phyloP scores from a whole-genome alignment of 108 stramenopile genomes.

The Epithemia pelagica region DNA sequence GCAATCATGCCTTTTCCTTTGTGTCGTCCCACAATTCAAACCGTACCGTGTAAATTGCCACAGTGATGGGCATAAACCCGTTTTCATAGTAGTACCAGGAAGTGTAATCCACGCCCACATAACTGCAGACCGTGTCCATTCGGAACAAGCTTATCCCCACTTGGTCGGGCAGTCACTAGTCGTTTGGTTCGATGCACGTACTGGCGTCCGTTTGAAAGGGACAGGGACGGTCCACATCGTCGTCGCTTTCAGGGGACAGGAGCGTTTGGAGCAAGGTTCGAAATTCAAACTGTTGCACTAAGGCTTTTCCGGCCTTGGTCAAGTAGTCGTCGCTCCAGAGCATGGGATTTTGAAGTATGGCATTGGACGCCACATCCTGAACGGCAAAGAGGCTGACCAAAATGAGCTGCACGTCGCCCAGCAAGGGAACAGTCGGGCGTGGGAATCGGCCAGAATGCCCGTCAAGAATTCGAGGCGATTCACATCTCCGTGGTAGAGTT shows the following conservation, averaged over 20 bases:
- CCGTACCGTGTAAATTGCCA: no score
- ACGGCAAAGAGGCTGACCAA: neutral
- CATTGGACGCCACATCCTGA: neutral
- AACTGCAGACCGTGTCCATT: no score
- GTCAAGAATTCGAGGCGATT: neutral
- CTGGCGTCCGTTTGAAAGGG: neutral
- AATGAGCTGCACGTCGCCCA: neutral
- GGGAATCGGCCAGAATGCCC: neutral
- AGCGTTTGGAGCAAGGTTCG: neutral
- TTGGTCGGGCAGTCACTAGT: no score
- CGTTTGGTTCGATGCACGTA: no score
- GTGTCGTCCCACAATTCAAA: no score
- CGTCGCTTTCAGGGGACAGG: neutral
- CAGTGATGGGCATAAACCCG: no score
- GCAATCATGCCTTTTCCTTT: no score
- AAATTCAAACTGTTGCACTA: neutral
- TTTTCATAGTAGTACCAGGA: no score
- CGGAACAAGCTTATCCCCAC: no score
- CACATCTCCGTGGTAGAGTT: neutral
- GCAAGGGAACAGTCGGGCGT: neutral
- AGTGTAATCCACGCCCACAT: no score
- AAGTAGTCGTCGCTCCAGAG: constrained; percentile 1
- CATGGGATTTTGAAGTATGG: neutral
- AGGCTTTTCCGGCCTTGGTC: neutral
- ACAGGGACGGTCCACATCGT: neutral